These are phyloP conservation scores for Ceratocystiopsis sp. DNA, from an alignment of 2,329 filamentous ascomycete genomes.

Conservation along the genomic window DNA sequence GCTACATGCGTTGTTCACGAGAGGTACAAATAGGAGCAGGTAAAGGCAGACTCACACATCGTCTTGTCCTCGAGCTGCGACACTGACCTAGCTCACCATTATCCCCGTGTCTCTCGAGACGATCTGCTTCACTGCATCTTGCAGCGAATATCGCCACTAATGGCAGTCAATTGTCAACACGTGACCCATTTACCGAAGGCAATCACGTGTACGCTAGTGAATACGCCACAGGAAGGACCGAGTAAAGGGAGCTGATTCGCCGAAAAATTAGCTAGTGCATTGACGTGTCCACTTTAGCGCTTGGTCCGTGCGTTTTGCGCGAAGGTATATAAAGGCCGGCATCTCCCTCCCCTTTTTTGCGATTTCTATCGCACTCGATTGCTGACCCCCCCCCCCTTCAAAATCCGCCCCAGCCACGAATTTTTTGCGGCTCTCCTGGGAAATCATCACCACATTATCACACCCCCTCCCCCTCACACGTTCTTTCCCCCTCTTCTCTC, in stretches of 20 bases:
- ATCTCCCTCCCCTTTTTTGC: conserved; percentile 9
- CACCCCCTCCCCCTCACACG: not conserved
- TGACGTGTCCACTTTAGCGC: conserved; percentile 1
- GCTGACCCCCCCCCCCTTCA: conserved; percentile 4
- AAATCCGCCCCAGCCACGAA: conserved; percentile 2
- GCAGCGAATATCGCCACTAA: too few relatives aligned
- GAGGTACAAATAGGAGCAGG: too few relatives aligned
- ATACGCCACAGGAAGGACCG: conserved; percentile 6
- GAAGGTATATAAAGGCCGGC: conserved; percentile 9
- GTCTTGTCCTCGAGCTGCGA: too few relatives aligned
- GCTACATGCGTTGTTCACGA: too few relatives aligned
- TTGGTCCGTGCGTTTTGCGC: conserved; percentile 9
- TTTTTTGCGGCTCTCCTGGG: conserved; percentile 6
- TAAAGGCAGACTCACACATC: too few relatives aligned
- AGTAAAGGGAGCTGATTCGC: conserved; percentile 7
- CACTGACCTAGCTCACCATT: too few relatives aligned
- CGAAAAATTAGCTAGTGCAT: conserved; percentile 9
- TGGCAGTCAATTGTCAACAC: not conserved
- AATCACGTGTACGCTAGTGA: conserved; percentile 3
- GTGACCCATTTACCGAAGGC: not conserved
- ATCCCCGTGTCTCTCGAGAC: too few relatives aligned
- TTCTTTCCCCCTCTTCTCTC: conserved; percentile 4
- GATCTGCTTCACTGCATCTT: not conserved
- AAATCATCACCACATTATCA: not conserved
- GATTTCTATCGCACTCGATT: conserved; percentile 4